Evolutionary conservation across 2,329 filamentous ascomycete species (phyloP), one percentile per base, ranked within the genome.

Genomic region (Sporothrix inflata): DNA sequence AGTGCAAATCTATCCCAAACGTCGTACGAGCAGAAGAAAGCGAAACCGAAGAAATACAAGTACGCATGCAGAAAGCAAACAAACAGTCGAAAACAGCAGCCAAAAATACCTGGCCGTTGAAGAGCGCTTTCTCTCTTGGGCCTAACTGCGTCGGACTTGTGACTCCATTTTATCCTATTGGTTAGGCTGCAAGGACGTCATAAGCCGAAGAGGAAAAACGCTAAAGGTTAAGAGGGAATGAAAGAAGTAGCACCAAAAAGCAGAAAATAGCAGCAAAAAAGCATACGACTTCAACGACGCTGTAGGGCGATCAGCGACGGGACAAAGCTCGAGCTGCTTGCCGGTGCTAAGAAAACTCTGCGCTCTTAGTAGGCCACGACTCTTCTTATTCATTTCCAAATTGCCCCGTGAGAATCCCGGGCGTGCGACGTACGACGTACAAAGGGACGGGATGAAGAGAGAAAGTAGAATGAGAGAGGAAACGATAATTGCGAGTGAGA

Each of bases 101-200:
- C 3, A 57, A 21, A 42, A 42, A 42, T 42, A 21, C 34, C 16
- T 16, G 21, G 24, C 40, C 16, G 40, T 27, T 65, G 5, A 66
- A 47, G 55, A 34, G 30, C 45, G 14, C 47, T 51, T 51, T 51
- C 8, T 6, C 6, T 38, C 27, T 40, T 45, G 2, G 40, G 30
- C 30, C 30, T 42, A 42, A 11, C 40, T 5, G 40, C 38, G 38
- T 4, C 38, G 9, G 38, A 40, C 3, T 14, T 14, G 12, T 11
- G 27, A 40, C 30, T 61, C 51, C 68, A 63, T 73, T 70, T 72
- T 66, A 72, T 65, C 70, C 73, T 66, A 72, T 74, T 71, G 71
- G 71, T 38, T 57, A 49, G 63, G 27, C 16, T 21, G 40, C 19
- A 47, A 5, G 49, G 49, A 45, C 53, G 38, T 47, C 53, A 70